Base-by-base conservation (phyloP, 345 rosid species). In the Brassica nigra region DNA sequence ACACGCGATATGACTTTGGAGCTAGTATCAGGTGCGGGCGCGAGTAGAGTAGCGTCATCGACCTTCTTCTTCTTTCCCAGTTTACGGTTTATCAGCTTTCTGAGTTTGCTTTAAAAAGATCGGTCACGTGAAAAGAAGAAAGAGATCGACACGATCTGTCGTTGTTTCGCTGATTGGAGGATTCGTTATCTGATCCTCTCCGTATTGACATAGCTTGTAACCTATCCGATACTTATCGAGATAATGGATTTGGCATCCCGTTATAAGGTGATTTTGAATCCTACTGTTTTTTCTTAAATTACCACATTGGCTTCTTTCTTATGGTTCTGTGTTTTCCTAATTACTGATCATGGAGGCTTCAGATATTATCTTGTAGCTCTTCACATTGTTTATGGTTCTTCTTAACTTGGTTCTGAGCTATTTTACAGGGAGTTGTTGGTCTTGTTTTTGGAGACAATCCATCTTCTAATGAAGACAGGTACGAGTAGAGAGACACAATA, bases 191-290 rank as follows among this genome's bases (percentile, higher is more conserved):
- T 54, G 71, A 74, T 81, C 70, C 33, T 81, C 3, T 70, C 55
- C 66, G 10, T 64, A 54, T 20, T 70, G n/a, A 4, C 76, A 42
- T 20, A 70, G 11, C 16, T 36, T 47, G 63, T 78, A 73, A 73
- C 57, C 76, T 52, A 12, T 68, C 57, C 27, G 66, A 77, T 62
- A 77, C 61, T 59, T 59, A 10, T 55, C 23, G 77, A 70, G 61
- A 55, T 74, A 91, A 73, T 93, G 98, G 97, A 91, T 86, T 89
- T 93, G 87, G 95, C 89, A 8, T 93, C 95, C 67, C 91, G 98
- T 66, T 93, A 91, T 75, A 47, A 47, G 54, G 54, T 42, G 49
- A 42, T 42, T 42, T 42, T 16, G 15, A 47, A 47, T 14, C 16
- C 16, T 12, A 4, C 1, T 12, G 39, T 36, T 0, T 47, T 0